A percentile compares a stretch with the other conserved stretches of the same genome.
Conservation (phyloP, 768 basidiomycete species). For the Podaxis carcinomalis region DNA sequence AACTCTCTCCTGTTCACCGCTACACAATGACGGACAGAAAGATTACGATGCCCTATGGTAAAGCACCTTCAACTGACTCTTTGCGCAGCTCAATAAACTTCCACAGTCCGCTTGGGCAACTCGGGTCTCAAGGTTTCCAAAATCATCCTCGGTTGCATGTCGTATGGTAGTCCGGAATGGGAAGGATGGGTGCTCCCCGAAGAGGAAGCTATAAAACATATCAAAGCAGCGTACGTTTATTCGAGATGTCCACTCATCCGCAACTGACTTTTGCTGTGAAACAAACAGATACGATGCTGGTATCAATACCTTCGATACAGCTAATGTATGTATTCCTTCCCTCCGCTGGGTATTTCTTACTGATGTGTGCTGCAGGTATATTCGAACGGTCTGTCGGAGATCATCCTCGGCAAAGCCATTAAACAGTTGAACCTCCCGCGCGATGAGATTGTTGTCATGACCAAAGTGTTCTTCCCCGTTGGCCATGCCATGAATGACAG, state of each 20-base stretch:
- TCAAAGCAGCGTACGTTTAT: conserved; percentile 39
- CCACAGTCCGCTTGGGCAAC: conserved; percentile 39
- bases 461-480: conserved; percentile 46
- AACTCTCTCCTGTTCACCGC: not conserved
- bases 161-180: conserved; percentile 51
- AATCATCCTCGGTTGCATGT: conserved; percentile 62
- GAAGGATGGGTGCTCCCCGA: conserved; percentile 43
- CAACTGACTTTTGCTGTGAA: not conserved
- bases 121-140: conserved; percentile 62
- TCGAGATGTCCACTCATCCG: not conserved
- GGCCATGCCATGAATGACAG: conserved; percentile 16
- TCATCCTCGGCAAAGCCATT: conserved; percentile 68
- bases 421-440: conserved; percentile 61
- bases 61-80: not conserved
- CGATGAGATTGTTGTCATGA: conserved; percentile 72
- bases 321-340: conserved; percentile 28
- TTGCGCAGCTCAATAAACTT: not conserved
- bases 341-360: not conserved
- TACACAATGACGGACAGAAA: not conserved
- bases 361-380: conserved; percentile 38
- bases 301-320: conserved; percentile 62
- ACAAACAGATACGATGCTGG: conserved; percentile 49
- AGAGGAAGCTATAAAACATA: conserved; percentile 48
- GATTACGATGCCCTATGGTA: not conserved
- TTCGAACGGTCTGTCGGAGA: conserved; percentile 61